Evolutionary conservation across 2,329 filamentous ascomycete genomes (phyloP).

Genomic region (Hypoxylon sp.): DNA sequence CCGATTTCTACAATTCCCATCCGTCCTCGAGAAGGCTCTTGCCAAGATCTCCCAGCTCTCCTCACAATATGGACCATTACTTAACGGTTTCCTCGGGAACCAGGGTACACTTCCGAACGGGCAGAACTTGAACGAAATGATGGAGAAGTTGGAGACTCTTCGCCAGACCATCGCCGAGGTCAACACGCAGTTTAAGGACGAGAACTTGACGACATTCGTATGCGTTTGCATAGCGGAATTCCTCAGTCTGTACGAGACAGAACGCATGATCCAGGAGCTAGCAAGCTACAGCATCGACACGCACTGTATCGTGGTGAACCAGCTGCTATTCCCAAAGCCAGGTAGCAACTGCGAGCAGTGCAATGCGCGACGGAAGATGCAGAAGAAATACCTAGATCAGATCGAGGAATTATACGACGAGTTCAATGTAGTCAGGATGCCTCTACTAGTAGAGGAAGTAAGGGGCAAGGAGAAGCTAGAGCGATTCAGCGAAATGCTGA

Average conservation of each 20-base stretch:
- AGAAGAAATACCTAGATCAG: slow-evolving; percentile 99
- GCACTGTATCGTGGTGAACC: slow-evolving; percentile 97
- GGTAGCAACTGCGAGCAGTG: slow-evolving; percentile 94
- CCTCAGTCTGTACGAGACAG: slow-evolving; percentile 95
- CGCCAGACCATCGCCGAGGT: slow-evolving; percentile 95
- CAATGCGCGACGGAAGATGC: slow-evolving; percentile 95
- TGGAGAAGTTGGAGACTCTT: slow-evolving; percentile 93
- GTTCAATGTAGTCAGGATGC: slow-evolving; percentile 99
- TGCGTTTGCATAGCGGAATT: slow-evolving; percentile 99
- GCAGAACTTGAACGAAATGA: slow-evolving; percentile 91
- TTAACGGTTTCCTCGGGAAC: slow-evolving; percentile 91
- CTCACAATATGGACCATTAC: slow-evolving; percentile 93
- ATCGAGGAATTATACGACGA: slow-evolving; percentile 99
- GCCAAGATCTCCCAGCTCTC: slow-evolving; percentile 96
- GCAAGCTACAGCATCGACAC: slow-evolving; percentile 95
- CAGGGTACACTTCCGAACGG: slow-evolving; percentile 85
- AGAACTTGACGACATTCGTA: slow-evolving; percentile 95
- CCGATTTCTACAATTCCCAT: slow-evolving; percentile 98
- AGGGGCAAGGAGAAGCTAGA: slow-evolving; percentile 94
- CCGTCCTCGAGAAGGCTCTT: slow-evolving; percentile 98
- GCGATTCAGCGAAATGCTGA: slow-evolving; percentile 88
- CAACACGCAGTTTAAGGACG: slow-evolving; percentile 98
- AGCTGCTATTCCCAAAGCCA: slow-evolving; percentile 91
- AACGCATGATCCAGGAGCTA: slow-evolving; percentile 99
- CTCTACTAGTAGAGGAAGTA: slow-evolving; percentile 93